phyloP scores from a whole-genome alignment of 768 basidiomycete genomes.

The Termitomyces sp. region DNA sequence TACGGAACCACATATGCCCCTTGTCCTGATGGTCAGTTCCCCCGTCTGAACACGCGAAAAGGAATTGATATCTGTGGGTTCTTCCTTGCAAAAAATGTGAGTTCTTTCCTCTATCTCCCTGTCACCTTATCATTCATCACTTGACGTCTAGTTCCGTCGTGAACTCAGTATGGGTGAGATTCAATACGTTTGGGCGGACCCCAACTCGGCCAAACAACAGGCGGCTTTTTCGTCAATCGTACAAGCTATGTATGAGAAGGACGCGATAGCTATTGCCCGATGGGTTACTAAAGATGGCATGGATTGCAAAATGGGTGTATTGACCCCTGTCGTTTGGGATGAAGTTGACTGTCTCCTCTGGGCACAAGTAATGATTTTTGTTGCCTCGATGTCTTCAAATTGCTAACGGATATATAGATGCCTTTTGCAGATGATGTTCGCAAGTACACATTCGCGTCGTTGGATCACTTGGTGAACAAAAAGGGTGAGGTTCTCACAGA shows the following conservation, averaged over 20 bases:
- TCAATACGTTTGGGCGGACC: slow-evolving; percentile 81
- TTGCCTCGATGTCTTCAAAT: neutral
- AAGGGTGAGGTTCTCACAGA: slow-evolving; percentile 69
- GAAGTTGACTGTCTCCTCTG: slow-evolving; percentile 80
- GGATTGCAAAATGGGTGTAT: slow-evolving; percentile 85
- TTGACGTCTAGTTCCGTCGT: slow-evolving; percentile 63
- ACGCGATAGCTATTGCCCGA: slow-evolving; percentile 74
- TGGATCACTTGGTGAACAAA: slow-evolving; percentile 69
- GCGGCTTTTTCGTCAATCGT: slow-evolving; percentile 86
- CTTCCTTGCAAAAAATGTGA: slow-evolving; percentile 65
- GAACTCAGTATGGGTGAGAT: slow-evolving; percentile 84
- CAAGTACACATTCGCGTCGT: slow-evolving; percentile 81
- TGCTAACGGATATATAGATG: slow-evolving; percentile 47
- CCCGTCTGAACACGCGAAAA: slow-evolving; percentile 65
- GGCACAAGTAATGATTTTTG: slow-evolving; percentile 56
- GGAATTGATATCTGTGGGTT: slow-evolving; percentile 91
- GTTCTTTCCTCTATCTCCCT: slow-evolving; percentile 14
- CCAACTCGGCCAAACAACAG: slow-evolving; percentile 62
- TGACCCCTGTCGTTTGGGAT: slow-evolving; percentile 59
- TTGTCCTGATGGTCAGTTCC: slow-evolving; percentile 83
- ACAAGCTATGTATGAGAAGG: slow-evolving; percentile 70
- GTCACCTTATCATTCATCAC: neutral
- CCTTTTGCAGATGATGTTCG: slow-evolving; percentile 95
- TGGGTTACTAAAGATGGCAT: slow-evolving; percentile 72
- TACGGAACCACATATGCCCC: slow-evolving; percentile 89